Base-by-base conservation (phyloP, 179 eudicot species). In the Camellia oleifera region DNA sequence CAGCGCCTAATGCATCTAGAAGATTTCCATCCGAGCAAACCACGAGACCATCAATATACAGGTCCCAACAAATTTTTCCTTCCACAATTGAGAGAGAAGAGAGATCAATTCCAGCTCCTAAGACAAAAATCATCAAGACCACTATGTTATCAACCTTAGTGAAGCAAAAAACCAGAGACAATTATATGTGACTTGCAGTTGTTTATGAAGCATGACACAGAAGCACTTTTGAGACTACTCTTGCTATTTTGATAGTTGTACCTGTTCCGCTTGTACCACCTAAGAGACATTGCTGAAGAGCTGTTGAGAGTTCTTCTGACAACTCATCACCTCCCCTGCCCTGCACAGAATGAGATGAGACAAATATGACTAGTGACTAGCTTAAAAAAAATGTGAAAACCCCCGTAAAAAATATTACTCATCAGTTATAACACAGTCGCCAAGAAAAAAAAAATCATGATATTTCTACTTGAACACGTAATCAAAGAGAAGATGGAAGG, bases 311-410 rank as follows among this genome's bases (percentile, higher is more conserved):
- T 83, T 94, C 98, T 18, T 88, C 81, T 11, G 99, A 87, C 64
- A 96, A 83, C 69, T 92, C 98, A 74, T 96, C 98, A 81, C 99
- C 98, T 54, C 97, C 98, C 91, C 97, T 90, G 11, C 99, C 97
- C 99, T 94, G 87, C 62, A 66, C 50, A 80, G 26, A 23, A 23
- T 23, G 26, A n/a, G 52, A 73, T 58, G 45, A 65, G 77, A 40
- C 44, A 76, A 15, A 76, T 2, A 58, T 48, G 18, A 13, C 67
- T 15, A 42, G 3, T 58, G 42, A 65, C 60, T 2, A 81, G 18
- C 58, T 57, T 48, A 46, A 3, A 46, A 5, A 77, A 32, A 54
- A 6, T 50, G n/a, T 54, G 63, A 57, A 15, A 77, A 52, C 18
- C 62, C 61, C 11, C 0, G 23, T 2, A 48, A 17, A 70, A 46